Evolutionary conservation across 768 basidiomycete genomes (phyloP), one percentile per base, ranked within the genome.

Genomic region (Flagelloscypha sp.): DNA sequence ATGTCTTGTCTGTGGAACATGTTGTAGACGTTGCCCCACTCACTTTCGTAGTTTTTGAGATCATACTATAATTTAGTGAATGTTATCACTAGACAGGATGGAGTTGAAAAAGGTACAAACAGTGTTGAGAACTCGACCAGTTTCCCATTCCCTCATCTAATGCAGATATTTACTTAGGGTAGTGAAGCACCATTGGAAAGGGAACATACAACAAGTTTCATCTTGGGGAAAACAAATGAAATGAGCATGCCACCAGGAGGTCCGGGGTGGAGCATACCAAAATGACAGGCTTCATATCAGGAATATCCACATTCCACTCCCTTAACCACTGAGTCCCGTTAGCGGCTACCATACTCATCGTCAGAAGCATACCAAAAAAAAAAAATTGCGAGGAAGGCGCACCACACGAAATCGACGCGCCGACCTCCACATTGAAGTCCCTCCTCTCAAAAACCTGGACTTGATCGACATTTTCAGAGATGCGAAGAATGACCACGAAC

Each of bases 141-240:
- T 56, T 34, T 55, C 52, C 57, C 57, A 58, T 30, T 58, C 57
- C 10, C 57, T 48, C 57, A 58, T 58, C n/a, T n/a, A n/a, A n/a
- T n/a, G n/a, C n/a, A n/a, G n/a, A n/a, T n/a, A n/a, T n/a, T n/a
- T n/a, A n/a, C n/a, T n/a, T n/a, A n/a, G n/a, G n/a, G n/a, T n/a
- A n/a, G n/a, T n/a, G n/a, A n/a, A n/a, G n/a, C n/a, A n/a, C n/a
- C n/a, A n/a, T n/a, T n/a, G n/a, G n/a, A n/a, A n/a, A n/a, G n/a
- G n/a, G n/a, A n/a, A n/a, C n/a, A n/a, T n/a, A n/a, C n/a, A 22
- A 50, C 48, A 15, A 58, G 48, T 34, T 58, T 53, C 54, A n/a
- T n/a, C n/a, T n/a, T 22, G 5, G 19, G 7, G 19, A 23, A 9
- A 20, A 33, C 5, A 13, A 21, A 9, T 17, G 28, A 11, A 29